Percentiles rank a stretch among this genome's conserved stretches.
phyloP scores from a whole-genome alignment of 2,329 filamentous ascomycete species.

The Colletotrichum sp. region DNA sequence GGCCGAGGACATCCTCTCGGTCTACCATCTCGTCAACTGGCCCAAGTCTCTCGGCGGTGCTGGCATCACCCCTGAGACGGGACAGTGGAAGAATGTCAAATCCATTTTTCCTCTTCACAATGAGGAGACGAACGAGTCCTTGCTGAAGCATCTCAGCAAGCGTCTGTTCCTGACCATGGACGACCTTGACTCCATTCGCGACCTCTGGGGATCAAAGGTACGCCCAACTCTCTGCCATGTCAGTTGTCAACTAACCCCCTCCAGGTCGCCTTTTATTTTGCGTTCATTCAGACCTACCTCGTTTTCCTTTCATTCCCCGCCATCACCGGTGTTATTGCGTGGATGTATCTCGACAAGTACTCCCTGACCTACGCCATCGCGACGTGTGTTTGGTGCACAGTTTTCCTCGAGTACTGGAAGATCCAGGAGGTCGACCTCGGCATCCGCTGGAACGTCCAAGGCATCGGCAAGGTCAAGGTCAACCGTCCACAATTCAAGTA shows the following conservation, averaged over 20 bases:
- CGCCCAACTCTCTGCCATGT: background rate
- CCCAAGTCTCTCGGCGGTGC: slow-evolving; percentile 64
- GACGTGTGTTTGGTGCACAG: slow-evolving; percentile 72
- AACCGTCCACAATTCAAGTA: slow-evolving; percentile 69
- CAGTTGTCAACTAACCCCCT: slow-evolving; percentile 32
- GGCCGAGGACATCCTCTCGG: slow-evolving; percentile 72
- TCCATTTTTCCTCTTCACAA: slow-evolving; percentile 70
- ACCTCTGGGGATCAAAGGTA: slow-evolving; percentile 67
- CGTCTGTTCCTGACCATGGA: slow-evolving; percentile 54
- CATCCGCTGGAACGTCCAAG: slow-evolving; percentile 75
- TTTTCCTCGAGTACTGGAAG: slow-evolving; percentile 84
- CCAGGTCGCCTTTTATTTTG: slow-evolving; percentile 77
- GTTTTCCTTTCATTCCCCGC: slow-evolving; percentile 74
- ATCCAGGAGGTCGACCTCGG: slow-evolving; percentile 74
- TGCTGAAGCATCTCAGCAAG: slow-evolving; percentile 62
- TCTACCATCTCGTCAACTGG: slow-evolving; percentile 71
- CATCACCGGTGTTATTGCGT: slow-evolving; percentile 69
- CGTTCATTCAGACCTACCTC: slow-evolving; percentile 81
- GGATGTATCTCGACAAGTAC: slow-evolving; percentile 72
- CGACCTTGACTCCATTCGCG: slow-evolving; percentile 64
- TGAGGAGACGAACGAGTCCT: slow-evolving; percentile 56
- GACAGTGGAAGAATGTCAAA: slow-evolving; percentile 65
- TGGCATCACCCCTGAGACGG: slow-evolving; percentile 62
- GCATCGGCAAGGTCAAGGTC: slow-evolving; percentile 70
- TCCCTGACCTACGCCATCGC: slow-evolving; percentile 72